Evolutionary conservation across 208 protist genomes (phyloP), one percentile per base, ranked within the genome.

Genomic region (Crithidia expoeki): DNA sequence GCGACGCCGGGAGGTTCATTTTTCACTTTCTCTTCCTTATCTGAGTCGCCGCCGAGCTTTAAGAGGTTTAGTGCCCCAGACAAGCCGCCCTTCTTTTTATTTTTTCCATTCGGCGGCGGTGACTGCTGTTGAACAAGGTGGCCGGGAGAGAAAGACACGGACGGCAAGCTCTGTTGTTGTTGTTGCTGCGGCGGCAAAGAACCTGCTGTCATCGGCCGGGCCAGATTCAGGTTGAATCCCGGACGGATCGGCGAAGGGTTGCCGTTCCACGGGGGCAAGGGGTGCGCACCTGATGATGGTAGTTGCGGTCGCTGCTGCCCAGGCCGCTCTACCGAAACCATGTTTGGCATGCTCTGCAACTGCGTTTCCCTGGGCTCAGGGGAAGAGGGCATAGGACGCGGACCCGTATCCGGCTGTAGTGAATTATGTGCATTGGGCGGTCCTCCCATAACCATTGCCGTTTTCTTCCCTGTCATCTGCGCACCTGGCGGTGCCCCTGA

Each of bases 371-470:
- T 44, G 1, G 42, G 21, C 10, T 28, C 58, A 23, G 42, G 44
- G 34, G 56, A 49, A 11, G 38, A 38, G 3, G 10, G 33, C 2
- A 21, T 30, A 11, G 56, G 56, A 2, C 33, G 33, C n/a, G 38
- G 58, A 11, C 42, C 27, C 21, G 16, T 38, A 34, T 19, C 27
- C 3, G 38, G 42, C 58, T 49, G 36, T 5, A 23, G 58, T 23
- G n/a, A n/a, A n/a, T n/a, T n/a, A n/a, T 52, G 40, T 27, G 21
- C 6, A 32, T 2, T 2, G 1, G 58, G 17, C 14, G 46, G n/a
- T 4, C 19, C 27, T 3, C 46, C 10, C 58, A 49, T 64, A 50
- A 72, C 60, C 56, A 76, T 52, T n/a, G n/a, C n/a, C 71, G 63
- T 68, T 33, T 56, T 66, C 56, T 49, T 51, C 17, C 56, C 57